These are phyloP conservation scores for Rhododendron kiyosumense DNA, from an alignment of 148 eudicot species.

Conservation along the genomic window DNA sequence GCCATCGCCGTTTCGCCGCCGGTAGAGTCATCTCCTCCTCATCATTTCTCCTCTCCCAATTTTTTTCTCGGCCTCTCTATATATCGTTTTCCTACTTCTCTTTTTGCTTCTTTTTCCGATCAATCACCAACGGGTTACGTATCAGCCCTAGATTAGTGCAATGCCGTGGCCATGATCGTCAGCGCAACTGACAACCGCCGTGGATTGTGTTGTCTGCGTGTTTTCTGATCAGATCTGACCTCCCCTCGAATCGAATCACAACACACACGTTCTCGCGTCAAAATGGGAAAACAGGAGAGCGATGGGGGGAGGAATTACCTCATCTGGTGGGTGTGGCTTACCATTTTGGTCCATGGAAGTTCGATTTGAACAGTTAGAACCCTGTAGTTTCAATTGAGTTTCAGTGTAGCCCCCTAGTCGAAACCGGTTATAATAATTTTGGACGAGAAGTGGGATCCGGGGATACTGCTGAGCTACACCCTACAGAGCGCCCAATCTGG, in stretches of 20 bases:
- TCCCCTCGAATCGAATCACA: not conserved
- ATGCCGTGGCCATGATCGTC: not conserved
- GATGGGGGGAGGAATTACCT: not conserved
- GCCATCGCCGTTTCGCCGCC: slow-evolving; percentile 68
- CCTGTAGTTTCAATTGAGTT: too few species aligned
- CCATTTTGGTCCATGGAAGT: not conserved
- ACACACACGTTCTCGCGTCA: not conserved
- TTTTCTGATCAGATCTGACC: not conserved
- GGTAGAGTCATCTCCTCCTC: slow-evolving; percentile 3
- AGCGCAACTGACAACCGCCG: not conserved
- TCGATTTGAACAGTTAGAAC: too few species aligned
- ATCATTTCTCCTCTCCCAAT: not conserved
- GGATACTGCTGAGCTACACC: too few species aligned
- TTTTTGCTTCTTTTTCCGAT: not conserved
- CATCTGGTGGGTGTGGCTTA: not conserved
- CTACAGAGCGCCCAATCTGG: too few species aligned
- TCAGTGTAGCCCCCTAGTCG: too few species aligned
- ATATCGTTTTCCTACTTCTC: not conserved
- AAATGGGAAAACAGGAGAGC: not conserved
- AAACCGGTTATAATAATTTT: too few species aligned
- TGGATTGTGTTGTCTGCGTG: not conserved
- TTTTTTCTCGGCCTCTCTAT: not conserved
- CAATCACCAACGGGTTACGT: not conserved
- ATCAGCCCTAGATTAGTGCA: not conserved
- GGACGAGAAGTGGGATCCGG: too few species aligned